Conservation (phyloP, 2,329 filamentous ascomycete species). For the Xylaria sp. region DNA sequence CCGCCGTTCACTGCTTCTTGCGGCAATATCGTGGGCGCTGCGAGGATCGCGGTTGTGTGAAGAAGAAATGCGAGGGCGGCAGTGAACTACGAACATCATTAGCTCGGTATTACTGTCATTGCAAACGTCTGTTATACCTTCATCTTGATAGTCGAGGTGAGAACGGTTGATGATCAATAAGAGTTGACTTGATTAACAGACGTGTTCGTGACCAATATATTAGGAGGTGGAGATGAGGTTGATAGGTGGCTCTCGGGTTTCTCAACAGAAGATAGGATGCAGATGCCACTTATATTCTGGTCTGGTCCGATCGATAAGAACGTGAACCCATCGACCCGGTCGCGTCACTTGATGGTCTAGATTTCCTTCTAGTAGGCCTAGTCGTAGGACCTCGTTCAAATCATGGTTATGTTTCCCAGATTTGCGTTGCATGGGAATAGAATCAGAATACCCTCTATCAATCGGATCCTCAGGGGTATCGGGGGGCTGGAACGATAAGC, state of each 20-base stretch:
- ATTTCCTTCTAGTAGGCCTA: conserved; percentile 1
- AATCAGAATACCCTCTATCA: background rate
- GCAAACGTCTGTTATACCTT: conserved; percentile 21
- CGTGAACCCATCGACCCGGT: conserved; percentile 29
- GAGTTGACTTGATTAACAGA: background rate
- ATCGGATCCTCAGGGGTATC: conserved; percentile 30
- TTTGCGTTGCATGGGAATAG: conserved; percentile 15
- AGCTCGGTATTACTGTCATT: background rate
- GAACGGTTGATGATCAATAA: background rate
- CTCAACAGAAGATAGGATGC: background rate
- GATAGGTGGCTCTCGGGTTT: conserved; percentile 4
- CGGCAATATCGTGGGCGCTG: conserved; percentile 28
- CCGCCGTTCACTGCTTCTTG: conserved; percentile 7
- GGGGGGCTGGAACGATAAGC: conserved; percentile 30
- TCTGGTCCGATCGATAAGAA: background rate
- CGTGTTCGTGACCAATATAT: background rate
- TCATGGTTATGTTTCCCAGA: conserved; percentile 11
- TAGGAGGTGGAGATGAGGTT: conserved; percentile 2
- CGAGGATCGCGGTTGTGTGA: conserved; percentile 24
- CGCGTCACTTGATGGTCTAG: conserved; percentile 21
- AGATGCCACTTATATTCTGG: conserved; percentile 25
- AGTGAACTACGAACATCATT: conserved; percentile 17
- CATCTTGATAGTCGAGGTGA: conserved; percentile 21
- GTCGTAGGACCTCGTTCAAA: conserved; percentile 18
- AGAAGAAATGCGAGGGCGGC: conserved; percentile 21